Conservation (phyloP, 1,284 basidiomycete species). For the Irpex sp. region DNA sequence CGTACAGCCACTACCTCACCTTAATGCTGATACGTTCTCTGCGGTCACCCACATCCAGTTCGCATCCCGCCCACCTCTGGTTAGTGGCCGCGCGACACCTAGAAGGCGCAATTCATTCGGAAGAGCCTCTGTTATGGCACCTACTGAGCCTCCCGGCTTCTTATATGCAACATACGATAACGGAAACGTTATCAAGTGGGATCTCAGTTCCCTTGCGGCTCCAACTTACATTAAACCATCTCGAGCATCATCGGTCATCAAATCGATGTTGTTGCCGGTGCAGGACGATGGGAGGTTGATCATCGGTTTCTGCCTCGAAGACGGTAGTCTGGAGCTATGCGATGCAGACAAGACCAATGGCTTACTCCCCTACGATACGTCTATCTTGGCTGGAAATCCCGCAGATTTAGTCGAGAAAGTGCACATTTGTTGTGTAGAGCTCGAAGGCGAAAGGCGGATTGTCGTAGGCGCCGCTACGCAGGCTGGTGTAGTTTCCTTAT, state of each 20-base stretch:
- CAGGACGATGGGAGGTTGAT: constrained; percentile 43
- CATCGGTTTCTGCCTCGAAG: constrained; percentile 55
- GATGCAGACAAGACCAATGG: constrained; percentile 43
- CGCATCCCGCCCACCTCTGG: constrained; percentile 17
- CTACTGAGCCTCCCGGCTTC: constrained; percentile 20
- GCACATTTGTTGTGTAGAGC: constrained; percentile 47
- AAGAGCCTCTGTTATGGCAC: not conserved
- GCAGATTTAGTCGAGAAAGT: constrained; percentile 49
- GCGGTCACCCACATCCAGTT: constrained; percentile 51
- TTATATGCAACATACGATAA: constrained; percentile 59
- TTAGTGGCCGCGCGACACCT: constrained; percentile 14
- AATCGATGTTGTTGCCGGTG: constrained; percentile 44
- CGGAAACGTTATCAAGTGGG: constrained; percentile 54
- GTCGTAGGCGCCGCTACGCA: constrained; percentile 63
- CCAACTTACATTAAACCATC: constrained; percentile 44
- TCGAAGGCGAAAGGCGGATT: constrained; percentile 45
- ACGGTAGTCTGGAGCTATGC: constrained; percentile 60
- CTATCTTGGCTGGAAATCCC: constrained; percentile 54
- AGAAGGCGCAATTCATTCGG: not conserved
- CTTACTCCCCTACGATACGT: constrained; percentile 38
- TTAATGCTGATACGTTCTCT: constrained; percentile 44
- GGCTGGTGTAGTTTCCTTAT: constrained; percentile 65
- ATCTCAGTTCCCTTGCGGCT: constrained; percentile 33
- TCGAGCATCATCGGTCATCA: constrained; percentile 40
- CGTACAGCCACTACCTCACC: constrained; percentile 38